These are phyloP conservation scores for Ilex asprella DNA, from an alignment of 257 asterid species.

Conservation along the genomic window DNA sequence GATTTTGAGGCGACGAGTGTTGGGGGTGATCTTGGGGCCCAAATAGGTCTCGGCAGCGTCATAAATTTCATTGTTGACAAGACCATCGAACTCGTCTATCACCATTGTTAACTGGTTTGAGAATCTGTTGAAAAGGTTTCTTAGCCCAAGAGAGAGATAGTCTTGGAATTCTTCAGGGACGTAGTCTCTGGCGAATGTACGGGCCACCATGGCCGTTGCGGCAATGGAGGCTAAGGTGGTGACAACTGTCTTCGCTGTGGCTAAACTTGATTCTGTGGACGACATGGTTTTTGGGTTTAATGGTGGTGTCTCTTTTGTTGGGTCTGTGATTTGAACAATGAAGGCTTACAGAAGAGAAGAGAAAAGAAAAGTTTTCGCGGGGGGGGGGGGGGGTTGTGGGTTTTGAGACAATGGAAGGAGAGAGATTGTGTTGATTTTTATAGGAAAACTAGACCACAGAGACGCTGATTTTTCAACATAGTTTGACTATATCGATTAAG, in stretches of 20 bases:
- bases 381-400: too few species aligned
- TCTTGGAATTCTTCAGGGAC: background rate
- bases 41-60: background rate
- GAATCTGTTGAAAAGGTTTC: background rate
- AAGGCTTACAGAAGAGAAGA: too few species aligned
- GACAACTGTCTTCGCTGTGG: background rate
- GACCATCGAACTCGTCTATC: background rate
- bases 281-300: constrained; percentile 3
- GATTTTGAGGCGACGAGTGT: constrained; percentile 32
- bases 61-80: background rate
- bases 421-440: too few species aligned
- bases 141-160: background rate
- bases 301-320: constrained; percentile 40
- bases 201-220: background rate
- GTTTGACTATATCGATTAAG: too few species aligned
- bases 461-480: too few species aligned
- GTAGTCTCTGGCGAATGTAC: background rate
- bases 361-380: too few species aligned
- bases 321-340: too few species aligned
- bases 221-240: background rate
- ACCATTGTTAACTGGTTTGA: background rate
- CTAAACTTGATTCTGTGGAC: background rate
- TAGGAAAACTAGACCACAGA: too few species aligned
- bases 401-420: too few species aligned
- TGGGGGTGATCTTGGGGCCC: background rate